phyloP scores from a whole-genome alignment of 768 basidiomycete species.

The Megacollybia marginata region DNA sequence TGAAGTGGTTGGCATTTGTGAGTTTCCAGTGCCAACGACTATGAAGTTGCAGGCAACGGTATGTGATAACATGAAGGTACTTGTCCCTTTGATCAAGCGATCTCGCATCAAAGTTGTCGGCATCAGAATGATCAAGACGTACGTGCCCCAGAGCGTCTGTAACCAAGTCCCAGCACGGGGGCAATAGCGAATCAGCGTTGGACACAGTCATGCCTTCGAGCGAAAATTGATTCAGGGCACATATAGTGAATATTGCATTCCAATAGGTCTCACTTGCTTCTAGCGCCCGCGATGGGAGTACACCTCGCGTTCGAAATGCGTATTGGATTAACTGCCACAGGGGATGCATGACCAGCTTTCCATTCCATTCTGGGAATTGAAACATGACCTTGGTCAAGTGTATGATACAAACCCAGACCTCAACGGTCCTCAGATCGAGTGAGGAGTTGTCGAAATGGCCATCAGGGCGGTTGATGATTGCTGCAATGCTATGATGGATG shows the following conservation, averaged over 20 bases:
- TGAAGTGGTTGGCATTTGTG: constrained; percentile 44
- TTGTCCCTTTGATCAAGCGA: constrained; percentile 52
- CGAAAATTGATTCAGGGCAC: constrained; percentile 76
- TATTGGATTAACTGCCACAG: too few species aligned
- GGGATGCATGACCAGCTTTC: too few species aligned
- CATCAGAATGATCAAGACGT: constrained; percentile 33
- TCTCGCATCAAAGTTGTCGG: constrained; percentile 33
- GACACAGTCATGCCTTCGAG: constrained; percentile 35
- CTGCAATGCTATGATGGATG: constrained; percentile 3
- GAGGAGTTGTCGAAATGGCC: not conserved
- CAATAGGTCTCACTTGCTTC: constrained; percentile 63
- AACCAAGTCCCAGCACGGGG: constrained; percentile 63
- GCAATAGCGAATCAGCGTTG: constrained; percentile 24
- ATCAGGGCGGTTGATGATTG: not conserved
- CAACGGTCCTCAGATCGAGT: constrained; percentile 23
- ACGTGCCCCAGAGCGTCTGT: constrained; percentile 50
- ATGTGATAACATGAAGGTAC: constrained; percentile 63
- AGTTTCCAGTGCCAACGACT: constrained; percentile 75
- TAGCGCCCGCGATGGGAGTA: too few species aligned
- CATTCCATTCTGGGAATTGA: too few species aligned
- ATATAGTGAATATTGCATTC: constrained; percentile 60
- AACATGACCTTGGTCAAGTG: constrained; percentile 21
- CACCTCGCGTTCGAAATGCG: too few species aligned
- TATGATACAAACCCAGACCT: constrained; percentile 48
- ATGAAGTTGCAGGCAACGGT: constrained; percentile 68